phyloP scores from a whole-genome alignment of 2,329 filamentous ascomycete species.

The Capronia americana region DNA sequence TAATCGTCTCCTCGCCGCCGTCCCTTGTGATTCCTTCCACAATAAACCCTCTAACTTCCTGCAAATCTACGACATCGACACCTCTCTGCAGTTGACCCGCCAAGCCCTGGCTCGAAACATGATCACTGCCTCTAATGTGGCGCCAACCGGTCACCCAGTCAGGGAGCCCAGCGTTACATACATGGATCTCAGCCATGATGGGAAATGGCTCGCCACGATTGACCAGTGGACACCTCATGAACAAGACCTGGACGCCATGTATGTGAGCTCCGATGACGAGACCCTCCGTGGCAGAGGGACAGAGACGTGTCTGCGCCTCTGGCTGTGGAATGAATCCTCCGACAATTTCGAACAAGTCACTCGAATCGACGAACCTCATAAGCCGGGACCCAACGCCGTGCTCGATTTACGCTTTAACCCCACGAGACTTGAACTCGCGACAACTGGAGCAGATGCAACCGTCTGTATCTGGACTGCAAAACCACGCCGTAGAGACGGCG shows the following conservation, averaged over 20 bases:
- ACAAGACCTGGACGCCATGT: conserved; percentile 68
- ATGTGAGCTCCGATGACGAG: conserved; percentile 37
- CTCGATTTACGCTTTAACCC: conserved; percentile 77
- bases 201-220: conserved; percentile 86
- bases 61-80: conserved; percentile 85
- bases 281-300: conserved; percentile 22
- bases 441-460: conserved; percentile 78
- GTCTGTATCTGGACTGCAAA: conserved; percentile 84
- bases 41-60: conserved; percentile 53
- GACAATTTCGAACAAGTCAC: conserved; percentile 76
- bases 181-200: conserved; percentile 78
- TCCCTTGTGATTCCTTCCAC: conserved; percentile 56
- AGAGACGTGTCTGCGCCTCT: conserved; percentile 90
- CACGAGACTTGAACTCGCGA: conserved; percentile 74
- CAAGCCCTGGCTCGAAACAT: conserved; percentile 91
- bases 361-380: conserved; percentile 83
- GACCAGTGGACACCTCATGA: conserved; percentile 85
- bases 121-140: conserved; percentile 78
- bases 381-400: conserved; percentile 63
- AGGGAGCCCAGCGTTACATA: conserved; percentile 78
- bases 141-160: conserved; percentile 72
- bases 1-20: conserved; percentile 71
- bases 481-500: conserved; percentile 70
- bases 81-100: conserved; percentile 77
- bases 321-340: conserved; percentile 66